A percentile compares a stretch with the other conserved stretches of the same genome.
phyloP scores from a whole-genome alignment of 2,329 filamentous ascomycete species.

The Dendrostoma leiphaemia region DNA sequence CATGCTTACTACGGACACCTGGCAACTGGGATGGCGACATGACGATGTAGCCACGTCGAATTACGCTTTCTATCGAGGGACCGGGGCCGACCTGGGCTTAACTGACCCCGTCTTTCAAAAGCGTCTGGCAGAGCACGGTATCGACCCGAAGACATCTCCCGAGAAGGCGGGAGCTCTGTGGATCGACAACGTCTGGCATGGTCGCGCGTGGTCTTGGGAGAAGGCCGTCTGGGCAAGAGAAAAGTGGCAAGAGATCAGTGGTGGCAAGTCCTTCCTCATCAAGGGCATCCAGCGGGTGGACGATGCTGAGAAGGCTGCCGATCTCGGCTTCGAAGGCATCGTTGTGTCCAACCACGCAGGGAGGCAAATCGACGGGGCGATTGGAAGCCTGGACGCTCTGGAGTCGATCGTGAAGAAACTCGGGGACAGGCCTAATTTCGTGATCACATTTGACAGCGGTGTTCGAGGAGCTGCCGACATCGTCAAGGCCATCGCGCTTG shows the following conservation, averaged over 20 bases:
- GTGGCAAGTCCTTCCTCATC: slow-evolving; percentile 56
- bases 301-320: slow-evolving; percentile 56
- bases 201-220: slow-evolving; percentile 60
- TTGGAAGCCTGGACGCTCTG: slow-evolving; percentile 57
- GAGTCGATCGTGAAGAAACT: slow-evolving; percentile 53
- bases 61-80: slow-evolving; percentile 62
- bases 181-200: slow-evolving; percentile 65
- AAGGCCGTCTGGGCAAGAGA: slow-evolving; percentile 60
- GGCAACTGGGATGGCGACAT: slow-evolving; percentile 62
- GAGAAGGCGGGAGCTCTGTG: slow-evolving; percentile 57
- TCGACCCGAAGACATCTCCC: slow-evolving; percentile 50
- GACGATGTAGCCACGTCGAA: slow-evolving; percentile 55
- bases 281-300: slow-evolving; percentile 62
- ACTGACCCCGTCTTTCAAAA: slow-evolving; percentile 58
- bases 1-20: slow-evolving; percentile 62
- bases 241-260: slow-evolving; percentile 56
- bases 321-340: slow-evolving; percentile 58
- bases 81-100: slow-evolving; percentile 57
- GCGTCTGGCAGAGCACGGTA: slow-evolving; percentile 46
- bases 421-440: slow-evolving; percentile 29
- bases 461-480: slow-evolving; percentile 56
- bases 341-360: slow-evolving; percentile 60
- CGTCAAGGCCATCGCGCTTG: slow-evolving; percentile 59
- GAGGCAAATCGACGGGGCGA: slow-evolving; percentile 59
- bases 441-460: slow-evolving; percentile 60